These are phyloP conservation scores for Maudiozyma pseudohumilis DNA, from an alignment of 805 yeast species.

Conservation along the genomic window DNA sequence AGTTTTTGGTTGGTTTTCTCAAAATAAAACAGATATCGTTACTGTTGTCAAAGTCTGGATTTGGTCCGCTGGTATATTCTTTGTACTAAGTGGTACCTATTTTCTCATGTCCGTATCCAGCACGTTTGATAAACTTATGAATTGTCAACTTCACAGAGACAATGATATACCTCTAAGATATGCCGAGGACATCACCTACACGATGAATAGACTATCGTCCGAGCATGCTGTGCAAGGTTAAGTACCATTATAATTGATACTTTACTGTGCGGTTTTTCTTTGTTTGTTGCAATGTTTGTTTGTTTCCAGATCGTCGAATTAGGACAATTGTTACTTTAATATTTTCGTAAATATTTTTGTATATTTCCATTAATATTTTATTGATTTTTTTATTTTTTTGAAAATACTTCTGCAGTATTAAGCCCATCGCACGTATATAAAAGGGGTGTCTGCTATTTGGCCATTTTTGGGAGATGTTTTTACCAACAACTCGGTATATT, in stretches of 20 bases:
- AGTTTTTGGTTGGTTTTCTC: slow-evolving; percentile 99
- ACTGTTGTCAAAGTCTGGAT: slow-evolving; percentile 91
- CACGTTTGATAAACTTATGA: slow-evolving; percentile 72
- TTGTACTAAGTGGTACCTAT: slow-evolving; percentile 92
- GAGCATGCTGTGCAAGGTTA: slow-evolving; percentile 54
- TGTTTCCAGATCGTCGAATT: no score
- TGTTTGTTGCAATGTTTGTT: no score
- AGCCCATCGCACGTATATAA: no score
- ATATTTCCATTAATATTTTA: no score
- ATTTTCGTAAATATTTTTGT: not conserved
- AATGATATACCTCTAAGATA: slow-evolving; percentile 46
- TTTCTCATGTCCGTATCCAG: slow-evolving; percentile 79
- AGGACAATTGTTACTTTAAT: no score
- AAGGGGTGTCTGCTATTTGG: no score
- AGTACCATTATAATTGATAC: slow-evolving; percentile 33
- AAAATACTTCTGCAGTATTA: no score
- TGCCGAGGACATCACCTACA: slow-evolving; percentile 71
- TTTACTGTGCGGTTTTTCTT: no score
- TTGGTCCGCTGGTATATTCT: slow-evolving; percentile 95
- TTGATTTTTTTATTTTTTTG: no score
- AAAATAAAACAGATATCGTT: slow-evolving; percentile 93
- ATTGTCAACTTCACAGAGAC: slow-evolving; percentile 62
- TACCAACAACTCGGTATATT: no score
- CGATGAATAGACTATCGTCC: slow-evolving; percentile 83
- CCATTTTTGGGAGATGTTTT: no score